A percentile compares a stretch with the other conserved stretches of the same genome.
These are phyloP conservation scores for Ceratocystis lukuohia DNA, from an alignment of 2,329 filamentous ascomycete genomes.

Conservation along the genomic window DNA sequence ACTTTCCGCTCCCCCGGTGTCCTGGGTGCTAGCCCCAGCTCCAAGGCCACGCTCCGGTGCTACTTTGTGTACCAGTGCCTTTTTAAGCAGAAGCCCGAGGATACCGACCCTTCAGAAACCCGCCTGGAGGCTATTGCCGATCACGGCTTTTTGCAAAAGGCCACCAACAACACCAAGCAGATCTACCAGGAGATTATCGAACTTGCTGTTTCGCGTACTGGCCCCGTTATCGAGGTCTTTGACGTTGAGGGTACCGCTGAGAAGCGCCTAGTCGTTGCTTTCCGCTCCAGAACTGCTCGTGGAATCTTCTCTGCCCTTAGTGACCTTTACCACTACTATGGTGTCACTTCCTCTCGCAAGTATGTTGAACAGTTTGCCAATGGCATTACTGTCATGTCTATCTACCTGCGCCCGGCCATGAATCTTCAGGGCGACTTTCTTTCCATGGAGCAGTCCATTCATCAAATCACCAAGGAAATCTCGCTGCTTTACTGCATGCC, in stretches of 20 bases:
- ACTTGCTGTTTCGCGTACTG: constrained; percentile 68
- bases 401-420: constrained; percentile 69
- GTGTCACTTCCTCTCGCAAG: constrained; percentile 87
- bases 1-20: constrained; percentile 86
- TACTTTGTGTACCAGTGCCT: constrained; percentile 98
- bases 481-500: constrained; percentile 95
- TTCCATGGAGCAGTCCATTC: constrained; percentile 83
- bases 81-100: constrained; percentile 61
- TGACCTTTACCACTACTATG: constrained; percentile 97
- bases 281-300: constrained; percentile 81
- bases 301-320: constrained; percentile 91
- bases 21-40: constrained; percentile 51
- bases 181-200: constrained; percentile 92
- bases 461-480: constrained; percentile 98
- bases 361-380: constrained; percentile 99
- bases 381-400: constrained; percentile 90
- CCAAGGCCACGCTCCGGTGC: constrained; percentile 77
- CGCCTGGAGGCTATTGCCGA: constrained; percentile 85
- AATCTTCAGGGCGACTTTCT: constrained; percentile 48
- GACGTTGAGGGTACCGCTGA: constrained; percentile 84
- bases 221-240: constrained; percentile 94
- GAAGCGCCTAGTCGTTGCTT: constrained; percentile 88
- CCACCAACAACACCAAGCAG: constrained; percentile 85
- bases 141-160: constrained; percentile 87
- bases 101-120: constrained; percentile 65